Conservation (phyloP, 306 rosid genomes). For the Lathyrus tuberosus region DNA sequence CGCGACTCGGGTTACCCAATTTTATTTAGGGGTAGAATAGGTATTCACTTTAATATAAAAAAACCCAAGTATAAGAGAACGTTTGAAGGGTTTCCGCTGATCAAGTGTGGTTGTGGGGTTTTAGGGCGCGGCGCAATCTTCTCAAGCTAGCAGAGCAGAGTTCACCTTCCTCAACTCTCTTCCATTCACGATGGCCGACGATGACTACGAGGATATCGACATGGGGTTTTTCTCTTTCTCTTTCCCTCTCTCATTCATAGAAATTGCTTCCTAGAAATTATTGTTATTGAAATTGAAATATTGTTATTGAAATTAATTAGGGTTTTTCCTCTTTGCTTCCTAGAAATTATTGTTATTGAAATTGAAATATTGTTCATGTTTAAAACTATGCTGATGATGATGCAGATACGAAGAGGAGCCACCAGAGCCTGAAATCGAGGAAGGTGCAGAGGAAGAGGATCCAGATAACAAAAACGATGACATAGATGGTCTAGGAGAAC, state of each 20-base stretch:
- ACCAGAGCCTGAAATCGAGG: constrained; percentile 87
- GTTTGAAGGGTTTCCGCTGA: neutral
- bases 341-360: neutral
- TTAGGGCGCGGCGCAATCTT: constrained; percentile 7
- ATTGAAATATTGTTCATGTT: constrained; percentile 1
- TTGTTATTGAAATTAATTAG: no score
- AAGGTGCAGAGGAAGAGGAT: constrained; percentile 92
- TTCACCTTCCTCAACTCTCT: neutral
- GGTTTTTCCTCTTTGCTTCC: constrained; percentile 1
- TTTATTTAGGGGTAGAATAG: no score
- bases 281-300: no score
- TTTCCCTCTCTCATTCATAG: neutral
- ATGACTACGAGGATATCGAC: constrained; percentile 49
- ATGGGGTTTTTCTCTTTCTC: constrained; percentile 43
- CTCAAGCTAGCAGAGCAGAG: neutral
- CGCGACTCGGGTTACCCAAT: no score
- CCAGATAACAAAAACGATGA: constrained; percentile 62
- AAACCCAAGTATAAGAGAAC: no score
- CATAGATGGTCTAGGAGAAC: constrained; percentile 58
- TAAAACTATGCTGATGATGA: no score
- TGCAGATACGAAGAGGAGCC: constrained; percentile 90
- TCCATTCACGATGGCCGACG: constrained; percentile 49
- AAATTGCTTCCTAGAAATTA: no score
- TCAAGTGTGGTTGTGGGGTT: neutral
- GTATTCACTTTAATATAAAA: no score